phyloP scores from a whole-genome alignment of 116 monocot genomes.

The Zostera marina region DNA sequence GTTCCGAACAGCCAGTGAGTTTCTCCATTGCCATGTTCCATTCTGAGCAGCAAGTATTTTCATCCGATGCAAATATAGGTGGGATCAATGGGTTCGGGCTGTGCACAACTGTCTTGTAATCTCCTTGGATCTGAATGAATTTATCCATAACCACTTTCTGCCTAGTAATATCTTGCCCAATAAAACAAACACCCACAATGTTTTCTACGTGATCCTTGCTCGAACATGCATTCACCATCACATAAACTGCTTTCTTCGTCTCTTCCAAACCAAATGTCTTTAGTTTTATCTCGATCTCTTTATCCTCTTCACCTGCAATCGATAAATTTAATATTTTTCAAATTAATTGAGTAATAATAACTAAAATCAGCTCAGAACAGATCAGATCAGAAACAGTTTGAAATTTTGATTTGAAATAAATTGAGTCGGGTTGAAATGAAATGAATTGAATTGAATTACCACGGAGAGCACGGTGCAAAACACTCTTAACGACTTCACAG shows the following conservation, averaged over 20 bases:
- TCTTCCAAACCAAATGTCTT: slow-evolving; percentile 51
- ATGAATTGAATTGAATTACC: slow-evolving; percentile 19
- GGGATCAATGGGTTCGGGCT: slow-evolving; percentile 67
- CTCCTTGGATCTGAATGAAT: slow-evolving; percentile 72
- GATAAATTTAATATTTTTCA: neutral
- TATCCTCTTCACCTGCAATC: slow-evolving; percentile 73
- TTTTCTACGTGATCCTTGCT: slow-evolving; percentile 55
- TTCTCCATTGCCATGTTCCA: slow-evolving; percentile 88
- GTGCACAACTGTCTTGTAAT: slow-evolving; percentile 74
- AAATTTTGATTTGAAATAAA: no score
- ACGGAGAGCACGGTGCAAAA: slow-evolving; percentile 43
- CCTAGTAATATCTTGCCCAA: slow-evolving; percentile 74
- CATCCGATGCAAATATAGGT: slow-evolving; percentile 77
- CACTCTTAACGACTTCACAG: slow-evolving; percentile 24
- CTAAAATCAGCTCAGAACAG: neutral
- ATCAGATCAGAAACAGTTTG: neutral
- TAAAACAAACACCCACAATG: slow-evolving; percentile 73
- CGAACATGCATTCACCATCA: slow-evolving; percentile 77
- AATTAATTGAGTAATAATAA: no score
- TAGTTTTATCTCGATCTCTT: slow-evolving; percentile 69
- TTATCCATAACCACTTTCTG: slow-evolving; percentile 82
- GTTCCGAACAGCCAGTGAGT: slow-evolving; percentile 49
- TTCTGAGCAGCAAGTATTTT: slow-evolving; percentile 65
- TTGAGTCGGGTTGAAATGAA: no score
- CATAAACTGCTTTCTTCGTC: slow-evolving; percentile 26